These are phyloP conservation scores for Tremellales sp. DNA, from an alignment of 1,284 basidiomycete species.

Conservation along the genomic window DNA sequence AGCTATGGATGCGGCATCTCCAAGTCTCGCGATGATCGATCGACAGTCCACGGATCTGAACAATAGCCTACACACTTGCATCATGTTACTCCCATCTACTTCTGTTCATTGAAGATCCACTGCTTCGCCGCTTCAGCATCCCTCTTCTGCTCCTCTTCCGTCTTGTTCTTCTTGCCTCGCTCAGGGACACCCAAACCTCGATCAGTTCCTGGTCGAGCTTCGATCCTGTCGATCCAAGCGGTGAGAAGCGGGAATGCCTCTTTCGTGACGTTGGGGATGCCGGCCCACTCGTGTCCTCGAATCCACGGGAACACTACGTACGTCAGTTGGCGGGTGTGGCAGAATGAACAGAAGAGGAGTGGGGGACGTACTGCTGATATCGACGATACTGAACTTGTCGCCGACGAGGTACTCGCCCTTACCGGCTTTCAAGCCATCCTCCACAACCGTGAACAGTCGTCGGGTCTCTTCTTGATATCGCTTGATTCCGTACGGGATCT, in stretches of 20 bases:
- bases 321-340: neutral
- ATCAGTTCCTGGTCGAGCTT: slow-evolving; percentile 49
- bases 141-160: slow-evolving; percentile 24
- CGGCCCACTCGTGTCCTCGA: slow-evolving; percentile 50
- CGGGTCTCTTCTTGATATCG: slow-evolving; percentile 72
- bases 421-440: slow-evolving; percentile 58
- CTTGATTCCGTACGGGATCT: slow-evolving; percentile 51
- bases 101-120: slow-evolving; percentile 9
- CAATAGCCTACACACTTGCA: too few relatives aligned
- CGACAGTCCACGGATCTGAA: too few relatives aligned
- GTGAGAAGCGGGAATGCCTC: slow-evolving; percentile 59
- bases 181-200: slow-evolving; percentile 46
- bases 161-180: slow-evolving; percentile 16
- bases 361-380: slow-evolving; percentile 41
- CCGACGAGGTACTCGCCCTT: slow-evolving; percentile 60
- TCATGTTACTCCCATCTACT: too few relatives aligned
- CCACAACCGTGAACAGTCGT: slow-evolving; percentile 70
- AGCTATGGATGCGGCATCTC: too few relatives aligned
- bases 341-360: neutral
- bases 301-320: slow-evolving; percentile 54
- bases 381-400: slow-evolving; percentile 60
- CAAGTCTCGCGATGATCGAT: too few relatives aligned
- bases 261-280: slow-evolving; percentile 52
- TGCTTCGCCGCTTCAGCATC: slow-evolving; percentile 11
- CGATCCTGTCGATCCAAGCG: slow-evolving; percentile 53